Evolutionary conservation across 1,284 basidiomycete genomes (phyloP), one percentile per base, ranked within the genome.

Genomic region (Cutaneotrichosporon sp.): DNA sequence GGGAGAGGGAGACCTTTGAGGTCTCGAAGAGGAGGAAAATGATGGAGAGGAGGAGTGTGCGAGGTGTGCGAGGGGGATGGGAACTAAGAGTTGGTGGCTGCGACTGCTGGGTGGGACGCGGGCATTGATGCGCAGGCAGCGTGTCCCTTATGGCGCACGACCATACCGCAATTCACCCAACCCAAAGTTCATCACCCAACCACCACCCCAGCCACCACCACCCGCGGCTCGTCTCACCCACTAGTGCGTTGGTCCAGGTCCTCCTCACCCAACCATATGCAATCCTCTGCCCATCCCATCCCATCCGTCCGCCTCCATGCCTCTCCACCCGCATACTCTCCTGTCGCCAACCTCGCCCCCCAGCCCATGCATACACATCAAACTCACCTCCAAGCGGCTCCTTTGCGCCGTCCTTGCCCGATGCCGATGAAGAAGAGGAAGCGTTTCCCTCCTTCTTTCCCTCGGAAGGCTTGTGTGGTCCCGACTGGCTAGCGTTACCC

Each of bases 301-400:
- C 38, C 4, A n/a, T n/a, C n/a, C n/a, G n/a, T n/a, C n/a, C n/a
- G n/a, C n/a, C n/a, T n/a, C n/a, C n/a, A n/a, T n/a, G n/a, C n/a
- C n/a, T n/a, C n/a, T n/a, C n/a, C n/a, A n/a, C n/a, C n/a, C n/a
- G n/a, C n/a, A n/a, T n/a, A n/a, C n/a, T n/a, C n/a, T n/a, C n/a
- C n/a, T n/a, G n/a, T n/a, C n/a, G n/a, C n/a, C n/a, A n/a, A n/a
- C n/a, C n/a, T n/a, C 18, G 18, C 38, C n/a, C 7, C 38, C 8
- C 18, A 42, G 38, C 38, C 38, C 6, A 31, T 18, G 49, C 49
- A 50, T 18, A 42, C 22, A n/a, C 27, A 46, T 25, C 54, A 13
- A n/a, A 57, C 55, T 49, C 34, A 57, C 55, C 45, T 49, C 20
- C 45, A 22, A 57, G 55, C 14, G 43, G 43, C 55, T 57, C 55